Conservation (phyloP, 2,329 filamentous ascomycete species). For the Xylariaceae sp. region DNA sequence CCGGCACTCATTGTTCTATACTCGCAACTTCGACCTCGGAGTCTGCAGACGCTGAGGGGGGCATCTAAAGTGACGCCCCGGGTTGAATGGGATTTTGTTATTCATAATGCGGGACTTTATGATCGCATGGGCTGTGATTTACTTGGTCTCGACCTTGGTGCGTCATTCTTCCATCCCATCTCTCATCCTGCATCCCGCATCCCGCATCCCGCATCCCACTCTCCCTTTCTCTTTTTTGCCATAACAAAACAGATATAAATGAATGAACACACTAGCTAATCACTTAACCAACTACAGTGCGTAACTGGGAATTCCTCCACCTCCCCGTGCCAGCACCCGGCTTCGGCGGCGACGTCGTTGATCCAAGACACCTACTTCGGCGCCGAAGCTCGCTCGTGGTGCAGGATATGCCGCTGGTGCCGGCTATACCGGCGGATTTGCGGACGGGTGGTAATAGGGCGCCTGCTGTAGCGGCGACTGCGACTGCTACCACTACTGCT, state of each 20-base stretch:
- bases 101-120: constrained; percentile 79
- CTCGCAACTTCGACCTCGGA: constrained; percentile 74
- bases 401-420: constrained; percentile 57
- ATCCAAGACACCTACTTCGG: constrained; percentile 62
- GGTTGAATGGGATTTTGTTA: constrained; percentile 82
- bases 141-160: constrained; percentile 77
- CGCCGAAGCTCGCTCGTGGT: constrained; percentile 74
- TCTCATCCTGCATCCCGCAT: neutral
- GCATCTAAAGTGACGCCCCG: constrained; percentile 72
- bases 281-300: constrained; percentile 42
- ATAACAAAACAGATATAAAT: neutral
- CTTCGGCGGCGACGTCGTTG: constrained; percentile 44
- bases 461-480: constrained; percentile 40
- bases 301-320: constrained; percentile 75
- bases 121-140: constrained; percentile 91
- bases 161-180: constrained; percentile 30
- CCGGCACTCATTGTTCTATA: constrained; percentile 85
- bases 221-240: constrained; percentile 1
- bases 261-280: neutral
- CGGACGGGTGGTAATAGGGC: constrained; percentile 34
- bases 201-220: neutral
- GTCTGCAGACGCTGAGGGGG: constrained; percentile 76
- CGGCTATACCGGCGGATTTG: constrained; percentile 36
- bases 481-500: constrained; percentile 41
- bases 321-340: constrained; percentile 33